These are phyloP conservation scores for Ciborinia camelliae DNA, from an alignment of 2,329 filamentous ascomycete species.

Conservation along the genomic window DNA sequence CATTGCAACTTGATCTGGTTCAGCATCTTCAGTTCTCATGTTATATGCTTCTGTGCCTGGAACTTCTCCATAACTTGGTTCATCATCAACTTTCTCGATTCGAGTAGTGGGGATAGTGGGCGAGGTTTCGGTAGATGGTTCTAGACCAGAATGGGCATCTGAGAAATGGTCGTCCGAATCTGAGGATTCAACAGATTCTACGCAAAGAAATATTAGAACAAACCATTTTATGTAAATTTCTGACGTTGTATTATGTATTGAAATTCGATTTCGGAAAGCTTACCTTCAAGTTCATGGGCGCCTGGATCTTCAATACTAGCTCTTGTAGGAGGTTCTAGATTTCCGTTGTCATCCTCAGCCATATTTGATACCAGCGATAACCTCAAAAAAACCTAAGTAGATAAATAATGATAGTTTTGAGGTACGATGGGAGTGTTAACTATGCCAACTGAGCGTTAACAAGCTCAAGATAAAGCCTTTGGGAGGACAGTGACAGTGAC, in stretches of 20 bases:
- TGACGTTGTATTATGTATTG: neutral
- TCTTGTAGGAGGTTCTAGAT: constrained; percentile 42
- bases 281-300: constrained; percentile 56
- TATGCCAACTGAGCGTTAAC: constrained; percentile 1
- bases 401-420: neutral
- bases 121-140: constrained; percentile 46
- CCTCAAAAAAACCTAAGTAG: constrained; percentile 1
- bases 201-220: constrained; percentile 16
- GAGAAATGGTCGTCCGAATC: constrained; percentile 68
- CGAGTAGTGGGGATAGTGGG: constrained; percentile 51
- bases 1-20: constrained; percentile 56
- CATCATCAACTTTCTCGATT: constrained; percentile 56
- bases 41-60: constrained; percentile 58
- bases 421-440: constrained; percentile 1
- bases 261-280: constrained; percentile 18
- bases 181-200: constrained; percentile 46
- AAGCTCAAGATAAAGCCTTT: constrained; percentile 6
- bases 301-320: constrained; percentile 52
- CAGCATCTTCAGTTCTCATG: constrained; percentile 54
- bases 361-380: constrained; percentile 23
- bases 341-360: constrained; percentile 38
- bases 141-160: constrained; percentile 55
- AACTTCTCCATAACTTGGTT: constrained; percentile 58
- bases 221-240: neutral
- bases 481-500: constrained; percentile 12